phyloP scores from a whole-genome alignment of 1,284 basidiomycete species.

The Apiotrichum mycotoxinovorans region DNA sequence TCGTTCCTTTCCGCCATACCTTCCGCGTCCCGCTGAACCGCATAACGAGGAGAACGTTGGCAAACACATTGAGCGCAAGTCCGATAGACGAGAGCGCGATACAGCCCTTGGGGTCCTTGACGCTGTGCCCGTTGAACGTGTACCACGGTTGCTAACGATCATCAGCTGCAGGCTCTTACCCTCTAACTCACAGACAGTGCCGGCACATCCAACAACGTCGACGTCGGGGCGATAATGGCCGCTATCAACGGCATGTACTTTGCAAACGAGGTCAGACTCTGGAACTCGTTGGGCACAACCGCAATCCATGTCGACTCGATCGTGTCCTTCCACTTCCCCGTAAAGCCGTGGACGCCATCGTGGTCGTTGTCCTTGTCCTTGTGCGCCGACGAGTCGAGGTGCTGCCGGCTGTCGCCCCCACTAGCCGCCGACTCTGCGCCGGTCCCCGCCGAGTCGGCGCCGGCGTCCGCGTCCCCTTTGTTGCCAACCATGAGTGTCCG shows the following conservation, averaged over 20 bases:
- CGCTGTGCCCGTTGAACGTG: constrained; percentile 24
- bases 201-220: constrained; percentile 52
- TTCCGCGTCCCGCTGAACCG: constrained; percentile 40
- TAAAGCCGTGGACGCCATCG: neutral
- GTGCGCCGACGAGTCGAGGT: neutral
- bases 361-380: neutral
- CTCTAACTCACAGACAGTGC: constrained; percentile 43
- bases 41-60: constrained; percentile 50
- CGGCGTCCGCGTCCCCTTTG: no score
- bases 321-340: neutral
- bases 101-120: constrained; percentile 42
- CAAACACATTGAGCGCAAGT: constrained; percentile 50
- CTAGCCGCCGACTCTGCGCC: no score
- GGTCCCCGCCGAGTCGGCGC: no score
- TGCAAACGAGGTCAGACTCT: constrained; percentile 15
- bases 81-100: constrained; percentile 49
- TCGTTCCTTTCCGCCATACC: neutral
- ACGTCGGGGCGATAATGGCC: constrained; percentile 50
- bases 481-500: no score
- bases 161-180: neutral
- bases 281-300: neutral
- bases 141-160: constrained; percentile 45
- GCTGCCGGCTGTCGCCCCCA: neutral
- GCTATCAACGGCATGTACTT: constrained; percentile 46
- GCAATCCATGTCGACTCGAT: neutral